A percentile compares a stretch with the other conserved stretches of the same genome.
phyloP scores from a whole-genome alignment of 2,329 filamentous ascomycete genomes.

The Colletotrichum sp. region DNA sequence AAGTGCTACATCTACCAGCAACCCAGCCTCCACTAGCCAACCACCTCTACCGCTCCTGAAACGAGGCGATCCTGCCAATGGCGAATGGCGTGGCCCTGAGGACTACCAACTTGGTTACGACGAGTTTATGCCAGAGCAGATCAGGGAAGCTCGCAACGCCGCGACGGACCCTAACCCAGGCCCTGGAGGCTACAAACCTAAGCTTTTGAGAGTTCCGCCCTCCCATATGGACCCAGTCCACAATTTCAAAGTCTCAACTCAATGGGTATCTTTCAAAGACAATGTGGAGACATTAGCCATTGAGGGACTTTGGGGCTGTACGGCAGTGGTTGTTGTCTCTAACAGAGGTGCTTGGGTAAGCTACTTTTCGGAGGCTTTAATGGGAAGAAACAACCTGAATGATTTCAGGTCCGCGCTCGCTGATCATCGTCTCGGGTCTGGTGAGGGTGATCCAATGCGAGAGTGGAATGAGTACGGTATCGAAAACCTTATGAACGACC shows the following conservation, averaged over 20 bases:
- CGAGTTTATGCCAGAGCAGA: not conserved
- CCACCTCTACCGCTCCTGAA: not conserved
- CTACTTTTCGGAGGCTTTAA: not conserved
- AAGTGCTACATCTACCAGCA: not conserved
- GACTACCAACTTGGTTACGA: not conserved
- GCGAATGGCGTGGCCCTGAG: not conserved
- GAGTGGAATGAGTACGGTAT: not conserved
- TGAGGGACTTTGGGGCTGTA: not conserved
- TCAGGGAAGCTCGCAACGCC: not conserved
- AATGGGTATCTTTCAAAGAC: not conserved
- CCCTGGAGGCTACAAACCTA: not conserved
- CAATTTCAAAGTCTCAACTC: not conserved
- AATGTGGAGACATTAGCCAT: not conserved
- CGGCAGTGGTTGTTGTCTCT: not conserved
- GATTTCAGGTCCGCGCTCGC: not conserved
- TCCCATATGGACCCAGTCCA: not conserved
- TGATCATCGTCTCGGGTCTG: not conserved
- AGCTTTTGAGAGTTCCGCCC: not conserved
- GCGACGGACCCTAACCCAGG: not conserved
- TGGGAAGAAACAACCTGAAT: not conserved
- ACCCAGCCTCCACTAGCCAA: not conserved
- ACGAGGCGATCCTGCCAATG: not conserved
- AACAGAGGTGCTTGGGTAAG: not conserved
- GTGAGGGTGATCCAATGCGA: not conserved
- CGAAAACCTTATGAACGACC: not conserved